Base-by-base conservation (phyloP, 1,139 yeast species). In the Blastobotrys elegans region DNA sequence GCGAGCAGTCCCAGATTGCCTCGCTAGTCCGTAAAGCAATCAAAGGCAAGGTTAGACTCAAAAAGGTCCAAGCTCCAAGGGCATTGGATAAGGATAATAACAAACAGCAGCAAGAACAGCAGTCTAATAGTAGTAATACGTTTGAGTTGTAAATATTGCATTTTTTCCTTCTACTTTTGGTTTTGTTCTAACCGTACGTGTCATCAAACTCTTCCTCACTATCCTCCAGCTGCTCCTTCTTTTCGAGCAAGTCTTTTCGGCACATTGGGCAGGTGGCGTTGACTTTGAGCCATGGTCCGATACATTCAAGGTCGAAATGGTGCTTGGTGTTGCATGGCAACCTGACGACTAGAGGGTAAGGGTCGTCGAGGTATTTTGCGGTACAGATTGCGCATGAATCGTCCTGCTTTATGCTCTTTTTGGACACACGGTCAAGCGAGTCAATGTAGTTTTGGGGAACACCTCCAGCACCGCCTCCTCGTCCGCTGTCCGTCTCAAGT, bases 191-290 rank as follows among this genome's bases (percentile, higher is more conserved):
- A 2, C 89, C 94, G 60, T 83, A 86, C 67, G 82, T 76, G 44
- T 87, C 94, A 79, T 90, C 85, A 61, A 76, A 85, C 30, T 78
- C 84, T 38, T 81, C 82, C 36, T 81, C 82, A 41, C 80, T 82
- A 50, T 81, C 87, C 39, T 77, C 75, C 44, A 71, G 76, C 37
- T 69, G 64, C 52, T 72, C 69, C 55, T 73, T 75, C 54, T 79
- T 71, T 46, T 71, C 72, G 41, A 76, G 64, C 22, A 90, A 78
- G 58, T 88, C 83, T 52, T 77, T 80, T 54, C 97, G 72, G 63
- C 97, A 90, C 61, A 90, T 67, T 0, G 97, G 97, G 62, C 97
- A 90, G 0, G 95, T 88, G 1, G 82, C 73, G 59, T 86, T 84
- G 51, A 81, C 71, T 54, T 79, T 79, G 45, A 90, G 70, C 97